These are phyloP conservation scores for Leccinum variicolor DNA, from an alignment of 768 basidiomycete species.

Conservation along the genomic window DNA sequence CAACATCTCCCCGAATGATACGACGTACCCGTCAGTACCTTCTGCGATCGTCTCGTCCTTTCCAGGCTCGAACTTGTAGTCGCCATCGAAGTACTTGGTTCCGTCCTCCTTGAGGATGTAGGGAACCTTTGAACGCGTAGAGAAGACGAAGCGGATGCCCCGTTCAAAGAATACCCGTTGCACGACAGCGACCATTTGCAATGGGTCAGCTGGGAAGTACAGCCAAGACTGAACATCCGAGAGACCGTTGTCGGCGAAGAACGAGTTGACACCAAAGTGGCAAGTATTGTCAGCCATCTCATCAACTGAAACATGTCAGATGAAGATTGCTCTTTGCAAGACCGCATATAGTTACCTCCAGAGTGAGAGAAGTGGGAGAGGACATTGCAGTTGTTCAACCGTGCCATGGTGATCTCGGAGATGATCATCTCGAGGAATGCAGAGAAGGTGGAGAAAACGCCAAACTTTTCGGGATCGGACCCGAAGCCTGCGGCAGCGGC, in stretches of 20 bases:
- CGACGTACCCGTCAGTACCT: conserved; percentile 77
- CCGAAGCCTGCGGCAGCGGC: conserved; percentile 86
- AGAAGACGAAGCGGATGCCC: conserved; percentile 84
- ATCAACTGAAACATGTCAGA: conserved; percentile 44
- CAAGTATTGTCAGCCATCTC: conserved; percentile 65
- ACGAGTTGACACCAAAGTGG: conserved; percentile 76
- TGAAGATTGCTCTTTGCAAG: neutral
- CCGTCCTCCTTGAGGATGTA: conserved; percentile 80
- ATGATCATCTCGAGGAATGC: conserved; percentile 91
- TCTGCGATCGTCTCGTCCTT: conserved; percentile 81
- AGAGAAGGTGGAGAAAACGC: conserved; percentile 88
- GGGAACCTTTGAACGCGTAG: conserved; percentile 86
- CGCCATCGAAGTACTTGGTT: conserved; percentile 59
- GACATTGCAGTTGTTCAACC: conserved; percentile 84
- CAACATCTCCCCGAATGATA: conserved; percentile 85
- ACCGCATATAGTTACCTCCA: conserved; percentile 50
- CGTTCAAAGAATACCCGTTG: conserved; percentile 78
- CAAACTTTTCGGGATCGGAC: conserved; percentile 76
- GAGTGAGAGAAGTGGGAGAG: conserved; percentile 89
- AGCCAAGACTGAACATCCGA: conserved; percentile 74
- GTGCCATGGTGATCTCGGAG: conserved; percentile 91
- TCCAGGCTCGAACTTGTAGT: conserved; percentile 78
- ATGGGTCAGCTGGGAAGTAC: conserved; percentile 85
- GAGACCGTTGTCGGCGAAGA: conserved; percentile 88
- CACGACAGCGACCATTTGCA: conserved; percentile 78